These are phyloP conservation scores for Abrus pulchellus DNA, from an alignment of 306 rosid species.

Conservation along the genomic window DNA sequence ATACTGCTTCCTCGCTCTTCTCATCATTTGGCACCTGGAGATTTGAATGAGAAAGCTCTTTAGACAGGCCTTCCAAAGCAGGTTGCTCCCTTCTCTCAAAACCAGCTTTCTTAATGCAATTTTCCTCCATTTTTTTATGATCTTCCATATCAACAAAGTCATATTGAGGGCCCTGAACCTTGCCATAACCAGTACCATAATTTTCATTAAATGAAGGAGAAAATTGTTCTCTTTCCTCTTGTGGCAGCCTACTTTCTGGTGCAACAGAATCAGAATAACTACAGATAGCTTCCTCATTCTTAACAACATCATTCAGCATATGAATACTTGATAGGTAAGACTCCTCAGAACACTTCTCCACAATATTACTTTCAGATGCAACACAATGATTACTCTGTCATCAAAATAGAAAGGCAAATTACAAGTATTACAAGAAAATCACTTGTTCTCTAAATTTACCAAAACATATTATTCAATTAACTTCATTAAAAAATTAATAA, in stretches of 20 bases:
- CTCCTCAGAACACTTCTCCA: slow-evolving; percentile 25
- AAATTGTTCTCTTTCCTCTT: slow-evolving; percentile 37
- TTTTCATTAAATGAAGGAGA: slow-evolving; percentile 36
- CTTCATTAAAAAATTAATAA: slow-evolving; percentile 15
- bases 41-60: slow-evolving; percentile 40
- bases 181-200: slow-evolving; percentile 30
- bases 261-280: slow-evolving; percentile 50
- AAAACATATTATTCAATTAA: slow-evolving; percentile 17
- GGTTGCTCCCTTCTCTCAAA: slow-evolving; percentile 41
- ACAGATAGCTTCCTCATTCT: slow-evolving; percentile 44
- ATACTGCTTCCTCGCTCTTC: slow-evolving; percentile 41
- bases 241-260: slow-evolving; percentile 33
- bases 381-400: slow-evolving; percentile 44
- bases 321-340: slow-evolving; percentile 15
- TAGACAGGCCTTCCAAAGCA: slow-evolving; percentile 43
- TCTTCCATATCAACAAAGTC: slow-evolving; percentile 41
- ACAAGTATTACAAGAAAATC: slow-evolving; percentile 23
- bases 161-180: slow-evolving; percentile 39
- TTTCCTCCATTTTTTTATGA: slow-evolving; percentile 37
- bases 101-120: slow-evolving; percentile 41
- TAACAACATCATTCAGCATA: slow-evolving; percentile 41
- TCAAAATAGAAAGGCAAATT: slow-evolving; percentile 24
- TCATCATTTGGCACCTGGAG: slow-evolving; percentile 42
- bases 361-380: slow-evolving; percentile 39
- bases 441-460: background rate